Base-by-base conservation (phyloP, 495 filamentous ascomycete species). In the Jackrogersella minutella region DNA sequence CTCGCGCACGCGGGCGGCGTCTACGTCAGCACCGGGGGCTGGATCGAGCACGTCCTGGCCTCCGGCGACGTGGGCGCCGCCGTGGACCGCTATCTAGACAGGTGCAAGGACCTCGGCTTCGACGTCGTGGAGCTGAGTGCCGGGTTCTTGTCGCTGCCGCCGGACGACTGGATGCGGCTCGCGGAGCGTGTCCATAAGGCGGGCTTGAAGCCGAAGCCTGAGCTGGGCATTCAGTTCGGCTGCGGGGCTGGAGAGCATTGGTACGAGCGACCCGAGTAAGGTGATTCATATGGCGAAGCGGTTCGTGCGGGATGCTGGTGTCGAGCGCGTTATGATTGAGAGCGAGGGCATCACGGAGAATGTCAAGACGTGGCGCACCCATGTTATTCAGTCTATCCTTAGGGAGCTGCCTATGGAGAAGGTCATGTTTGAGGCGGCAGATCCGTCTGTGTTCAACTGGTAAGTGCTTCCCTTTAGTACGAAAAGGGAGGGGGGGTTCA, bases 291-390 rank as follows among this genome's bases (percentile, higher is more conserved):
- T 86, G 58, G 83, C 78, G 46, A 81, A 76, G 43, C 75, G 75
- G 41, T 87, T 87, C 62, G 74, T 87, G 11, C 39, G 40, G 7
- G 74, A 86, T 31, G 79, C 71, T 0, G 85, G 86, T 1, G 85
- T 87, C 3, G 82, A 88, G 66, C 78, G 85, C 1, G 70, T 87
- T 49, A 87, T 87, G 84, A 84, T 87, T 55, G 85, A 87, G 66
- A 85, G 81, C n/a, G 85, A 87, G 70, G 85, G 84, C 0, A 87
- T 87, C 64, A 87, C 85, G 5, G 84, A 86, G 76, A 87, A 86
- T 61, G 83, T 87, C 8, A 76, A 70, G 43, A 72, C 74, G 14
- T 87, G 85, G 86, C 73, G 82, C 34, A 87, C 84, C 2, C 84
- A 87, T 60, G 84, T 87, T 13, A 81, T 87, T 3, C 80, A 80